Base-by-base conservation (phyloP, 2,329 filamentous ascomycete genomes). In the Diplodia scrobiculata region DNA sequence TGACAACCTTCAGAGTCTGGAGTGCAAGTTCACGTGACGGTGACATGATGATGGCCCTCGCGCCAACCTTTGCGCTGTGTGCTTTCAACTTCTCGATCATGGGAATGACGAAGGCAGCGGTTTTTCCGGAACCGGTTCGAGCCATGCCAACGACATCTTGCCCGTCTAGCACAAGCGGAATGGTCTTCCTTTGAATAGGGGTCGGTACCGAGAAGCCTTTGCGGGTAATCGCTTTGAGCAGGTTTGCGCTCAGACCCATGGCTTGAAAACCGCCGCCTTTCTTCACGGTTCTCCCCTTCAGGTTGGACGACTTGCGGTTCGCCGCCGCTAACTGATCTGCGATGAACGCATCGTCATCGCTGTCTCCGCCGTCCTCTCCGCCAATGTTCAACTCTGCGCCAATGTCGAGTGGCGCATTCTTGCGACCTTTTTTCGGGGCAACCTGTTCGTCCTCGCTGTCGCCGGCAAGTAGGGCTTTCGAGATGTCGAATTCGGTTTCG, bases 101-200 rank as follows among this genome's bases (percentile, higher is more conserved):
- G 51, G 95, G 95, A 70, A 99, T 96, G 29, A 98, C 92, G 77
- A 99, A 99, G 25, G 95, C 95, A 0, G 93, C 95, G 0, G 96
- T 99, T 82, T 99, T 99, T 81, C 95, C 95, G 21, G 93, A 98
- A 76, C 95, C 95, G n/a, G 96, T 99, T 70, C 96, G 86, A 7
- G 95, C 95, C 95, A 99, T 99, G 70, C 93, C 96, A 27, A 99
- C 94, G n/a, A 98, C 91, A 84, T 99, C 95, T 79, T 92, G 91
- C 64, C 90, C 87, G 68, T 96, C 91, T 71, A 98, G 83, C 65
- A 99, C 87, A 65, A 98, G 83, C 3, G 95, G 96, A 55, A 99
- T 97, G 1, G 95, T 91, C 79, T 98, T 98, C 71, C 95, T 87
- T 81, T 99, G 95, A 78, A 99, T 99, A 0, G 95, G 95, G 0